These are phyloP conservation scores for Hylodesmum podocarpum DNA, from an alignment of 306 rosid species.

Conservation along the genomic window DNA sequence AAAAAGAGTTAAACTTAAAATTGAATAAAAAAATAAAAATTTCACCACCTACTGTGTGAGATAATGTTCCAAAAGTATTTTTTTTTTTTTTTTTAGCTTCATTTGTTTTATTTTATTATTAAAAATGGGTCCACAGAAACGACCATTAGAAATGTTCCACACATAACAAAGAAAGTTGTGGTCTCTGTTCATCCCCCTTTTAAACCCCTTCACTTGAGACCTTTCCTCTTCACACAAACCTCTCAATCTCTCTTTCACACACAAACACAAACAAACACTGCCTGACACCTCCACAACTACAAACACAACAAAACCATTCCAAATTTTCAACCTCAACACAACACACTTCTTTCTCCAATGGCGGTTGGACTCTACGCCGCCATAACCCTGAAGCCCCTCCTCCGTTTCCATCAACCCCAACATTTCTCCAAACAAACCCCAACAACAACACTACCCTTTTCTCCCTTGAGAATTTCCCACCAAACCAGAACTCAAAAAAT, in stretches of 20 bases:
- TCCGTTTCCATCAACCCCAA: conserved; percentile 43
- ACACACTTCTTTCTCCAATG: conserved; percentile 47
- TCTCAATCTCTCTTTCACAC: not conserved
- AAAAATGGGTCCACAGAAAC: not conserved
- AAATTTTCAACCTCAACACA: not conserved
- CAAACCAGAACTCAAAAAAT: conserved; percentile 40
- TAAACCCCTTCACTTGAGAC: conserved; percentile 4
- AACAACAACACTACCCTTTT: conserved; percentile 26
- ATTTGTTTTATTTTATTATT: not conserved
- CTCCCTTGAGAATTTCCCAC: conserved; percentile 34
- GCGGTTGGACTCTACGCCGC: conserved; percentile 73
- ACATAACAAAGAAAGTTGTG: not conserved
- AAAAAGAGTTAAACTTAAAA: too few species aligned
- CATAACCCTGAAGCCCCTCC: conserved; percentile 47
- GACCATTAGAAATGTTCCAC: not conserved
- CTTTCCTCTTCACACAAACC: conserved; percentile 2
- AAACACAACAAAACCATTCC: not conserved
- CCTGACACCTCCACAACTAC: not conserved
- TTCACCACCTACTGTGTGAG: not conserved
- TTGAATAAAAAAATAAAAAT: too few species aligned
- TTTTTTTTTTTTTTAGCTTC: not conserved
- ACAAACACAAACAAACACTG: not conserved
- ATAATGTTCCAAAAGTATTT: not conserved
- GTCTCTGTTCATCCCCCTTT: conserved; percentile 6
- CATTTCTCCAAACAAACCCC: conserved; percentile 36